Evolutionary conservation across 176 grass and related monocot species (phyloP).

Genomic region (Rhynchospora tenuis): DNA sequence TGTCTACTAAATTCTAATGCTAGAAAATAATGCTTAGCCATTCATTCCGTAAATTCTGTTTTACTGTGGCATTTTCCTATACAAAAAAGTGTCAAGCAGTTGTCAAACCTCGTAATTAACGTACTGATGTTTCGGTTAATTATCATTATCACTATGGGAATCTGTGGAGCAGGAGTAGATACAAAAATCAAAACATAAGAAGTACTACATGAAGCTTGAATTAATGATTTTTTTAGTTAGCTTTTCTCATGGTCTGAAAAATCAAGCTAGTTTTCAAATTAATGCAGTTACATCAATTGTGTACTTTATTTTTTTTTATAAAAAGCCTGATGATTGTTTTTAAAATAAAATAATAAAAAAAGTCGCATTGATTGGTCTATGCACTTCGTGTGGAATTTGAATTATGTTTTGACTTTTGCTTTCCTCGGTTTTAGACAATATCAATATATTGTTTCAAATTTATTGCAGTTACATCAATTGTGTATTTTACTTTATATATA

Average conservation of each 20-base stretch:
- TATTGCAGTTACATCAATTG: no score
- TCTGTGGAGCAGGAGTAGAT: neutral
- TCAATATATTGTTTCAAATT: no score
- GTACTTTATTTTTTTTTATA: neutral
- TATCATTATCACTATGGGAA: neutral
- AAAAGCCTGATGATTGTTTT: neutral
- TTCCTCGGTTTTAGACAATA: no score
- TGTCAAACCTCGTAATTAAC: neutral
- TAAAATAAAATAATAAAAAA: neutral
- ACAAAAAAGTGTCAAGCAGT: neutral
- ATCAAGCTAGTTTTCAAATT: neutral
- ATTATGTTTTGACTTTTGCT: no score
- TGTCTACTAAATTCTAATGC: neutral
- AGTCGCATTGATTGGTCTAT: neutral
- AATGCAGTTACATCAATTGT: neutral
- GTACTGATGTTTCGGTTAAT: neutral
- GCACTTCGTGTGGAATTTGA: neutral
- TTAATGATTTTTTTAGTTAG: neutral
- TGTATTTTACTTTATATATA: no score
- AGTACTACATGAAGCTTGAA: neutral
- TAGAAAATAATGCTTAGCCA: neutral
- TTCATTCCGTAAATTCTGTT: neutral
- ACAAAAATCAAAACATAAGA: neutral
- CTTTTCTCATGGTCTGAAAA: neutral
- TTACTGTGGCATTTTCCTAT: neutral